Evolutionary conservation across 1,139 yeast species (phyloP).

Genomic region (Magnusiomyces sp.): DNA sequence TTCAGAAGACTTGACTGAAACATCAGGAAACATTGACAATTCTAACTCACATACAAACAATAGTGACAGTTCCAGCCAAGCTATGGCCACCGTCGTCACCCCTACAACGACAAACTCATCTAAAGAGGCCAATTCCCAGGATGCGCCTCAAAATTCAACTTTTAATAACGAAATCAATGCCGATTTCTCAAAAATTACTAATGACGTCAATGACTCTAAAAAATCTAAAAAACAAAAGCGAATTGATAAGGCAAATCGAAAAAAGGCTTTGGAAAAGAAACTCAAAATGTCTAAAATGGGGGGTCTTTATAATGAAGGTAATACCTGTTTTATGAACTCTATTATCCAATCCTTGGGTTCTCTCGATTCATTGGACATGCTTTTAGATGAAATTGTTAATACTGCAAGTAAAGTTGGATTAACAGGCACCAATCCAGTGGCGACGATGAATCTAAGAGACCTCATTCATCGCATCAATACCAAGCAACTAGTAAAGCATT

Average conservation of each 20-base stretch:
- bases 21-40: no score
- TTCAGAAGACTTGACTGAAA: no score
- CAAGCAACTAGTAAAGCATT: constrained; percentile 26
- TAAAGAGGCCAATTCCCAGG: no score
- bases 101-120: no score
- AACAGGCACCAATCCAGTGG: not conserved
- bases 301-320: constrained; percentile 82
- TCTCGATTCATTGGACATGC: constrained; percentile 50
- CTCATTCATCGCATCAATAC: constrained; percentile 31
- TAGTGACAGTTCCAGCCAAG: no score
- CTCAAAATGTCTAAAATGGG: constrained; percentile 41
- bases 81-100: no score
- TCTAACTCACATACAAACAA: no score
- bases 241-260: constrained; percentile 39
- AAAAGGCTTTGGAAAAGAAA: constrained; percentile 28
- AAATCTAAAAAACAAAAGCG: constrained; percentile 5
- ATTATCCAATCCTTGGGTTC: constrained; percentile 81
- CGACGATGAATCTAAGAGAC: constrained; percentile 17
- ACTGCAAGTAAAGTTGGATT: constrained; percentile 7
- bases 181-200: no score
- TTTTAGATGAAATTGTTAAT: constrained; percentile 39
- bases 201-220: no score
- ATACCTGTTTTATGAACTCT: constrained; percentile 89
- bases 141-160: no score
- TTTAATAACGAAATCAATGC: no score